phyloP scores from a whole-genome alignment of 2,329 filamentous ascomycete species.

The Trichoderma harzianum region DNA sequence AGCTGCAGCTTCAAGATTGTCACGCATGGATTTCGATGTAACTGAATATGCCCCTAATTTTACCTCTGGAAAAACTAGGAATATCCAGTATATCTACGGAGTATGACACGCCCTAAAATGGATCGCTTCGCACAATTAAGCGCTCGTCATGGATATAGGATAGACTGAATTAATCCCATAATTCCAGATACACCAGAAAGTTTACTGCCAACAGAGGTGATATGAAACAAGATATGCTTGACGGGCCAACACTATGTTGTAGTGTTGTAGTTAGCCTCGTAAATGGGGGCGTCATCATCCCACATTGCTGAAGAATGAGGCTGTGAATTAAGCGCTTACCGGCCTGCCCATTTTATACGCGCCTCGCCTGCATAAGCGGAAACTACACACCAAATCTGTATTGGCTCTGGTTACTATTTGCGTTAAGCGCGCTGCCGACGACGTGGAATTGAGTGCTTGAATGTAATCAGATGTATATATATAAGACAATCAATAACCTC shows the following conservation, averaged over 20 bases:
- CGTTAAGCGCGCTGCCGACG: background rate
- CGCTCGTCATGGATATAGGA: background rate
- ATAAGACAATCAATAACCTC: background rate
- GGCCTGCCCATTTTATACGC: background rate
- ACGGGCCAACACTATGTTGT: background rate
- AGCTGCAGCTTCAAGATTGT: too few species aligned
- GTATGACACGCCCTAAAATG: background rate
- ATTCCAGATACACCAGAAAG: background rate
- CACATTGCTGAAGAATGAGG: background rate
- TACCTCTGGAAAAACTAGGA: background rate
- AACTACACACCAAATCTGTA: background rate
- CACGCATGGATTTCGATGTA: too few species aligned
- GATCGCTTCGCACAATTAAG: background rate
- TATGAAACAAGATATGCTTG: background rate
- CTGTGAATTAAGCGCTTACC: background rate
- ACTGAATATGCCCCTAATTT: background rate
- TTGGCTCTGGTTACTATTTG: background rate
- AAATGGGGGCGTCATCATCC: background rate
- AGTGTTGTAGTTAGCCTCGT: background rate
- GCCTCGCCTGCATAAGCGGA: background rate
- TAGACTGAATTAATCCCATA: background rate
- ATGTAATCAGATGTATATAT: background rate
- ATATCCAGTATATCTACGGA: fast-evolving
- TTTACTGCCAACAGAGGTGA: background rate
- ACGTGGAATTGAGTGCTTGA: fast-evolving